These are phyloP conservation scores for Wickerhamiella musiphila DNA, from an alignment of 805 yeast species.

Conservation along the genomic window DNA sequence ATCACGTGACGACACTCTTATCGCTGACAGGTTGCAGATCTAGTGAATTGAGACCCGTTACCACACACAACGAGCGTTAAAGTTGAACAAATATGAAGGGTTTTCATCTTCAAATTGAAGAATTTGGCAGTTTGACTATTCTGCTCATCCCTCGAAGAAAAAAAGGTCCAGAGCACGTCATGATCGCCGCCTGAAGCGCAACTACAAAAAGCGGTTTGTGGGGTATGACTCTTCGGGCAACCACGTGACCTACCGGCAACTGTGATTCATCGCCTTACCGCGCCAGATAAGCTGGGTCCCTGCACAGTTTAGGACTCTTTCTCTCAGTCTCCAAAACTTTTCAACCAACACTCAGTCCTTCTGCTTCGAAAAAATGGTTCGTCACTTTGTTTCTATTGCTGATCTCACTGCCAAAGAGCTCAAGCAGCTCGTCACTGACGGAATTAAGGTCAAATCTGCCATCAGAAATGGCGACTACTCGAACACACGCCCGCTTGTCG, in stretches of 20 bases:
- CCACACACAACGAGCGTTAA: no score
- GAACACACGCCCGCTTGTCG: conserved; percentile 47
- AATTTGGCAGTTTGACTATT: no score
- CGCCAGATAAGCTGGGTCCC: not conserved
- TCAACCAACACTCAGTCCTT: not conserved
- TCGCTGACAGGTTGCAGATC: no score
- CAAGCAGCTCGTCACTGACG: conserved; percentile 50
- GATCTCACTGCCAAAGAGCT: conserved; percentile 65
- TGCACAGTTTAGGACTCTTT: not conserved
- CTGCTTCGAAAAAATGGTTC: conserved; percentile 9
- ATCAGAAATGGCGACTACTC: conserved; percentile 27
- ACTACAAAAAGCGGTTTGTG: not conserved
- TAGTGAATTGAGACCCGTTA: no score
- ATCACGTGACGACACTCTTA: no score
- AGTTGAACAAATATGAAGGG: no score
- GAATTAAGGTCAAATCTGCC: conserved; percentile 41
- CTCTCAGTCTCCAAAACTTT: not conserved
- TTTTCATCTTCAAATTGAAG: no score
- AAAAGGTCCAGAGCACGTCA: no score
- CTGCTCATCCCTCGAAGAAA: no score
- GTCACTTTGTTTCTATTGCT: conserved; percentile 64
- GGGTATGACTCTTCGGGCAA: not conserved
- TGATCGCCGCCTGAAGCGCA: not conserved
- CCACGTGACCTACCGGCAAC: not conserved
- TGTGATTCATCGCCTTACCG: not conserved